Percentiles rank a stretch among this genome's conserved stretches.
Conservation (phyloP, 2,329 filamentous ascomycete species). For the Cercospora sp. region DNA sequence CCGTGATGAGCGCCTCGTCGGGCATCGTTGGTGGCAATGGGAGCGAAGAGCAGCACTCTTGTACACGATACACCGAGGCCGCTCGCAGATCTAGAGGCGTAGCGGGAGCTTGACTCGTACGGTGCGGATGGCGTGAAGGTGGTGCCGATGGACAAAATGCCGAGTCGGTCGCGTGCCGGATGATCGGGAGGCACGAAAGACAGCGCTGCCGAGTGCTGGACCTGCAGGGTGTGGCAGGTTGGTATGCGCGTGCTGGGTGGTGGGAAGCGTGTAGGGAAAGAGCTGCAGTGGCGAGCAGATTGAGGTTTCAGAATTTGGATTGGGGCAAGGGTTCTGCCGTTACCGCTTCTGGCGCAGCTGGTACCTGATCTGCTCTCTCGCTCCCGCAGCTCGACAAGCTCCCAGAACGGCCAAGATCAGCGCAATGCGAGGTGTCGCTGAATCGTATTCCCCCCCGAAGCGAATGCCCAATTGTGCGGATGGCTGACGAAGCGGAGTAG, state of each 20-base stretch:
- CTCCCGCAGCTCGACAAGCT: background rate
- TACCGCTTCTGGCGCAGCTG: background rate
- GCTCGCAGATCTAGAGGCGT: constrained; percentile 2
- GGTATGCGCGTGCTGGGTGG: background rate
- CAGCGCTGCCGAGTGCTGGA: background rate
- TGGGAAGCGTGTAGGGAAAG: background rate
- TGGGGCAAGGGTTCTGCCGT: background rate
- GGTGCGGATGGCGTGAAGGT: background rate
- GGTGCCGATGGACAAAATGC: background rate
- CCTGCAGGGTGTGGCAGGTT: background rate
- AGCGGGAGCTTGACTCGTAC: constrained; percentile 4
- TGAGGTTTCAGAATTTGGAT: background rate
- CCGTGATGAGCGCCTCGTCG: constrained; percentile 36
- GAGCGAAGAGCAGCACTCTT: background rate
- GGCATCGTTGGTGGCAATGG: constrained; percentile 17
- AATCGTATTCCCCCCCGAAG: background rate
- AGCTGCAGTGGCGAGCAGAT: background rate
- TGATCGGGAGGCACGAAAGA: background rate
- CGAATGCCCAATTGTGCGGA: background rate
- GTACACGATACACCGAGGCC: background rate
- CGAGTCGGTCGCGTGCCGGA: background rate
- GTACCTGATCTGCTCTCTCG: background rate
- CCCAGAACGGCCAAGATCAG: background rate
- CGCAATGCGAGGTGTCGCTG: background rate
- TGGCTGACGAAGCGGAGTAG: background rate